Evolutionary conservation across 495 filamentous ascomycete genomes (phyloP), one percentile per base, ranked within the genome.

Genomic region (Hypoxylon fragiforme): DNA sequence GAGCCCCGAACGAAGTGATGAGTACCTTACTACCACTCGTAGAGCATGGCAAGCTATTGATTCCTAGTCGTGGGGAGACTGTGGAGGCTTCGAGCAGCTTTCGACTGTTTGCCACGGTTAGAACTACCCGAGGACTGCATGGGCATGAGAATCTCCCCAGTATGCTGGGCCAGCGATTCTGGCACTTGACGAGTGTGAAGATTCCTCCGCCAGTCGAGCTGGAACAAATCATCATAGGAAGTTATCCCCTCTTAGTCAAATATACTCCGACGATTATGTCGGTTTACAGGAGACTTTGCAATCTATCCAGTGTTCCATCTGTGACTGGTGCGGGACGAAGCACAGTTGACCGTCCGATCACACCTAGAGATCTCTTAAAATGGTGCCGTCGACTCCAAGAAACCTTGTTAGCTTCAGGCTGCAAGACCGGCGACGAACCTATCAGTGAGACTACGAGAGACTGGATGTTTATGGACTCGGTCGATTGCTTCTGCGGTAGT

Each of bases 1-100:
- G 92, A 43, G 95, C 94, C 13, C 92, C 95, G n/a, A 91, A 87
- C 48, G 94, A 97, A 67, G 87, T 97, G 39, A 87, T 97, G 67
- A 91, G 91, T 64, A 88, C 89, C 2, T 80, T 99, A 30, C 75
- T 97, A 21, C 92, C 95, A 1, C 79, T 99, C 2, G 89, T 97
- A 54, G 92, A 97, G 65, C 80, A 87, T 35, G 81, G 90, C 1
- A 90, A 96, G 68, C 79, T 99, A 12, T 77, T 91, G 3, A 88
- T 97, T 31, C 88, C 92, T 0, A 91, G 86, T 47, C 83, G 91
- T 26, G 91, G 90, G 21, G 90, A 97, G 73, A 85, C 77, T 12
- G 84, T 97, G 16, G 84, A 85, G 64, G 92, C 92, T 46, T 80
- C 89, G 0, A 79, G 81, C 24, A 91, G 89, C 0, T 99, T 97